phyloP scores from a whole-genome alignment of 2,329 filamentous ascomycete genomes.

The Apiospora saccharicola region DNA sequence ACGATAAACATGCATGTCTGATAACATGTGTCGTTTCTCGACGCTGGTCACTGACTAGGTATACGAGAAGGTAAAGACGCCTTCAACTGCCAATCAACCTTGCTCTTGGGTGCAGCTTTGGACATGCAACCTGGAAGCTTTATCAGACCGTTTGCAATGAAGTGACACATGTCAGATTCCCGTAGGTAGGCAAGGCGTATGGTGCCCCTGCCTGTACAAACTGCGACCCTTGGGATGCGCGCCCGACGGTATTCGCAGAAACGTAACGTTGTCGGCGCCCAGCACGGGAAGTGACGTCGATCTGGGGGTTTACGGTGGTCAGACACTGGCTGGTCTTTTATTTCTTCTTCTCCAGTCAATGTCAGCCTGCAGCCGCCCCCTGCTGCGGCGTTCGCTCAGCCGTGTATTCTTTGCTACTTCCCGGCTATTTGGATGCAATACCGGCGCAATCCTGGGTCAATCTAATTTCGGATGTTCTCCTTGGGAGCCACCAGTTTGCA shows the following conservation, averaged over 20 bases:
- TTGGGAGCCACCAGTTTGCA: not conserved
- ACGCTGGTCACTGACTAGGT: not conserved
- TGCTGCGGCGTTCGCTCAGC: constrained; percentile 3
- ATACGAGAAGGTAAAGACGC: constrained; percentile 15
- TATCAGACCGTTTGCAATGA: not conserved
- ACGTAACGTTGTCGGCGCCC: not conserved
- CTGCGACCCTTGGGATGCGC: not conserved
- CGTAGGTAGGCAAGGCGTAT: not conserved
- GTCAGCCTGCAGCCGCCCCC: not conserved
- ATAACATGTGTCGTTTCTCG: not conserved
- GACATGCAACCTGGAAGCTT: not conserved
- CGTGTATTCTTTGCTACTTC: constrained; percentile 8
- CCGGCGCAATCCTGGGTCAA: not conserved
- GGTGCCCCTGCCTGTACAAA: not conserved
- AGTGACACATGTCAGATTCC: not conserved
- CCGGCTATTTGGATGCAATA: constrained; percentile 12
- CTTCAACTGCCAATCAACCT: not conserved
- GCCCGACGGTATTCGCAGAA: not conserved
- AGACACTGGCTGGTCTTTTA: not conserved
- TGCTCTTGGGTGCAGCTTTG: not conserved
- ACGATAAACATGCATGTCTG: constrained; percentile 12
- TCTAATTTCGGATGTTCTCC: constrained; percentile 23
- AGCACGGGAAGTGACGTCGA: not conserved
- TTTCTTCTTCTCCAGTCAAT: not conserved
- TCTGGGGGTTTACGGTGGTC: not conserved